Conservation (phyloP, 352 stramenopile species). For the Globisporangium viniferum region DNA sequence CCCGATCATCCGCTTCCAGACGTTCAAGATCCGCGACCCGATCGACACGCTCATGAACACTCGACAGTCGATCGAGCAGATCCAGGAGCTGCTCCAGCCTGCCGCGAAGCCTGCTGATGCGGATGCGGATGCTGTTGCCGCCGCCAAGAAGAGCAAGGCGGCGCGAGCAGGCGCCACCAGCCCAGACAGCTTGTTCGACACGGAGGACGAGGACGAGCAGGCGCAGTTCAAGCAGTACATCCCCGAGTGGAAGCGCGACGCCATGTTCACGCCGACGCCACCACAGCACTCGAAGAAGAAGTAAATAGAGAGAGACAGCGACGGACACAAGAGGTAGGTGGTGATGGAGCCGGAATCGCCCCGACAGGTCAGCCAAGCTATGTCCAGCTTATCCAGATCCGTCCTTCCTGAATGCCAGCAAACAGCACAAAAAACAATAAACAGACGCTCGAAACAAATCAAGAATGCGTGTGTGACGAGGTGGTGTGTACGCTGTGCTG, state of each 20-base stretch:
- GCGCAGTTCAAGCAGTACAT: constrained; percentile 79
- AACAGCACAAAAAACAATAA: neutral
- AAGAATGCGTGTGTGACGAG: neutral
- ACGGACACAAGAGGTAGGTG: neutral
- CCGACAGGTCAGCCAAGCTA: neutral
- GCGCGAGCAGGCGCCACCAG: constrained; percentile 30
- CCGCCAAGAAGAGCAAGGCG: constrained; percentile 28
- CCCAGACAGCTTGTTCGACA: constrained; percentile 57
- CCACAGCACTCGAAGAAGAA: constrained; percentile 64
- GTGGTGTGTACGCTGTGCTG: neutral
- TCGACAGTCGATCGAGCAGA: constrained; percentile 58
- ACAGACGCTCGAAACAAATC: neutral
- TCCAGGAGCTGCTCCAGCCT: constrained; percentile 54
- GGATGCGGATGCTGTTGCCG: constrained; percentile 23
- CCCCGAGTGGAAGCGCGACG: constrained; percentile 83
- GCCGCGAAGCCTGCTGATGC: constrained; percentile 24
- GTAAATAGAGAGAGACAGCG: constrained; percentile 16
- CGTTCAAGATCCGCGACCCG: constrained; percentile 83
- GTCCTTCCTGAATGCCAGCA: neutral
- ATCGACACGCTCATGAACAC: constrained; percentile 84
- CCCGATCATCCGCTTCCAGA: constrained; percentile 82
- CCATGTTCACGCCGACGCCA: constrained; percentile 58
- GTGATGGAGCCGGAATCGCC: neutral
- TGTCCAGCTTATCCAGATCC: neutral
- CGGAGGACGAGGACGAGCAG: constrained; percentile 54